A percentile compares a stretch with the other conserved stretches of the same genome.
Conservation (phyloP, 768 basidiomycete genomes). For the Cystoderma amianthinum region DNA sequence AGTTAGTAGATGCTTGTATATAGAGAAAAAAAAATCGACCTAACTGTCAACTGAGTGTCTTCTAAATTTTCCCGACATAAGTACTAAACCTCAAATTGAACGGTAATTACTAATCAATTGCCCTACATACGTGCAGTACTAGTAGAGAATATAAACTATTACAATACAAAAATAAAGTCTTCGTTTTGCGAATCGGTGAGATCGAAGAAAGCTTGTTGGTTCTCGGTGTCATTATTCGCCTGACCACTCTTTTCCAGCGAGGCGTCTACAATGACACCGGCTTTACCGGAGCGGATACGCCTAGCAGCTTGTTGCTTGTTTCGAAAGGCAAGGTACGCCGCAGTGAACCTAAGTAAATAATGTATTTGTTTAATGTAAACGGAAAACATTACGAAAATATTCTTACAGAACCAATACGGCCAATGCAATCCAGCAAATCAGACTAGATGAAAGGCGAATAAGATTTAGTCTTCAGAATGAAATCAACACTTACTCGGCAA, state of each 20-base stretch:
- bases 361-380: no score
- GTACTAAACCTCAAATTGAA: no score
- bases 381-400: not conserved
- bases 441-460: conserved; percentile 10
- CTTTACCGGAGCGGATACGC: conserved; percentile 26
- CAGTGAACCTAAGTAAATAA: conserved; percentile 19
- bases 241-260: conserved; percentile 24
- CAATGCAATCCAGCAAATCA: conserved; percentile 31
- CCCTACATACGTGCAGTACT: not conserved
- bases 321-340: conserved; percentile 24
- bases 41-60: no score
- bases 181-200: conserved; percentile 28
- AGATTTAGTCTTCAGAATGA: not conserved
- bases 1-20: no score
- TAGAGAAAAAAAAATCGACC: no score
- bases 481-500: conserved; percentile 19
- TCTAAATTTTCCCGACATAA: no score
- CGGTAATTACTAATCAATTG: no score
- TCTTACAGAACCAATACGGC: conserved; percentile 23
- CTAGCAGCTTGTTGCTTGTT: conserved; percentile 28
- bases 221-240: conserved; percentile 10
- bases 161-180: conserved; percentile 22
- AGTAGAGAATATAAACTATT: conserved; percentile 2
- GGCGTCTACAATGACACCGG: conserved; percentile 23
- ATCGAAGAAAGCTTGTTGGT: conserved; percentile 28